Base-by-base conservation (phyloP, 2,329 filamentous ascomycete species). In the Aspergillus piperis region DNA sequence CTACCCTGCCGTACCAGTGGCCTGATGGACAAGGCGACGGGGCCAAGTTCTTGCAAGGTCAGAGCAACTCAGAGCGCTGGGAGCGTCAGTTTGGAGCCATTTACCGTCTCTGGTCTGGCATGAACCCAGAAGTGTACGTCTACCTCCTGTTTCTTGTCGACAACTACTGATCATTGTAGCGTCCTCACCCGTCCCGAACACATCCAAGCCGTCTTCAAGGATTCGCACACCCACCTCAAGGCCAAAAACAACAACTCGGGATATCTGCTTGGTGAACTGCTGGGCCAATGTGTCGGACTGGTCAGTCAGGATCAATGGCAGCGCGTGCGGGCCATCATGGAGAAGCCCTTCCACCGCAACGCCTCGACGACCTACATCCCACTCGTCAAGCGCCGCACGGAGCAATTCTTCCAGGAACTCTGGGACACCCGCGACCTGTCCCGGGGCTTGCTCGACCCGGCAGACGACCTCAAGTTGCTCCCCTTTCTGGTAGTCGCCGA, bases 211-310 rank as follows among this genome's bases (percentile, higher is more conserved):
- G 70, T 81, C 5, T 81, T 80, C 62, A 70, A 68, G 32, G 80
- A 82, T 62, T 83, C 80, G 0, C 70, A 81, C 57, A 72, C 66
- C 41, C 80, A 82, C 62, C 44, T 59, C 19, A 82, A 83, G 62
- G 80, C 78, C 2, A 39, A 59, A 2, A 71, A 74, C 58, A 80
- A 80, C 59, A 71, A 82, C 61, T 71, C 74, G 0, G 81, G 80
- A 1, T 78, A 68, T n/a, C 58, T 76, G 1, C 66, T 81, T 67
- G 64, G 74, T 42, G 62, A 77, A 38, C 66, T 82, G 0, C 72
- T 83, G 0, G 80, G 81, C 0, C 58, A 73, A 50, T 82, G 80
- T 61, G 56, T 82, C 0, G 80, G 80, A 0, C 68, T 82, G 1
- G 66, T 81, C 56, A 80, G 71, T 44, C 61, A 66, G 1, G 23